A percentile compares a stretch with the other conserved stretches of the same genome.
These are phyloP conservation scores for Salix exigua DNA, from an alignment of 345 rosid genomes.

Conservation along the genomic window DNA sequence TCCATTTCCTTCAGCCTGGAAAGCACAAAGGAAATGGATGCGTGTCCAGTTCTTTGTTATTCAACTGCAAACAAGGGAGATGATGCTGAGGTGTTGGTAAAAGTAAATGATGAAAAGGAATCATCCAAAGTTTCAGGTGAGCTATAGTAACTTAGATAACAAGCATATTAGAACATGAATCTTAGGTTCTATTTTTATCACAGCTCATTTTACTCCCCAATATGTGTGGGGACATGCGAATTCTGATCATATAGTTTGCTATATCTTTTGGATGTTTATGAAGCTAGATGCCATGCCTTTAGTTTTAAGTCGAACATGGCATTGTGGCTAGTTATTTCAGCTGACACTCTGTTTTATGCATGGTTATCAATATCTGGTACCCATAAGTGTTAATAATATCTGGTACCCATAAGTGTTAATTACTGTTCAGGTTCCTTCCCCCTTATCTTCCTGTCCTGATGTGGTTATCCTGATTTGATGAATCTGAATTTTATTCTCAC, in stretches of 20 bases:
- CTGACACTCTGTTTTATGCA: neutral
- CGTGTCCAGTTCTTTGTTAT: constrained; percentile 22
- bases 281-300: neutral
- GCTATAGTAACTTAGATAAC: neutral
- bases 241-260: neutral
- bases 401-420: neutral
- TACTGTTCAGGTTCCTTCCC: neutral
- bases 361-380: neutral
- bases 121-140: constrained; percentile 43
- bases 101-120: constrained; percentile 33
- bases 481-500: neutral
- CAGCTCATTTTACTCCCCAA: neutral
- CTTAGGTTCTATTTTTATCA: neutral
- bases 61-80: constrained; percentile 30
- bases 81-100: constrained; percentile 21
- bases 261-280: neutral
- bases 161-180: neutral
- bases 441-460: neutral
- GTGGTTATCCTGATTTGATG: neutral
- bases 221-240: neutral
- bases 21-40: constrained; percentile 24
- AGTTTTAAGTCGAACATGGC: neutral
- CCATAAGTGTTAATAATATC: too few species aligned
- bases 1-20: constrained; percentile 12
- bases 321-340: neutral